These are phyloP conservation scores for Daldinia concentrica DNA, from an alignment of 495 filamentous ascomycete species.

Conservation along the genomic window DNA sequence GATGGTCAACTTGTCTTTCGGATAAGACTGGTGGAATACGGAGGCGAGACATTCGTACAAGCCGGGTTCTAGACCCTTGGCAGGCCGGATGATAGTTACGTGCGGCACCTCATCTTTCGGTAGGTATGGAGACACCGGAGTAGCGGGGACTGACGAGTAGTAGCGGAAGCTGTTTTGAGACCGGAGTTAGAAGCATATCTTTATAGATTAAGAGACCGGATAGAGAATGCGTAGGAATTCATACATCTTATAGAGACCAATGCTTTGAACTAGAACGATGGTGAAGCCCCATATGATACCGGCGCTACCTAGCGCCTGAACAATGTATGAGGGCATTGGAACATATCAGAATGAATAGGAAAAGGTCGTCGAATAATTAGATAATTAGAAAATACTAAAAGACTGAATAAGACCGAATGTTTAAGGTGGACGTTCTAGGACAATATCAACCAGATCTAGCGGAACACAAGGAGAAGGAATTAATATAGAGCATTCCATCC, in stretches of 20 bases:
- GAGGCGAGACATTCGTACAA: constrained; percentile 95
- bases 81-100: constrained; percentile 90
- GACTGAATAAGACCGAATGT: background rate
- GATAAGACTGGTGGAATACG: constrained; percentile 86
- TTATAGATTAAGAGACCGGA: background rate
- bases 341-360: constrained; percentile 35
- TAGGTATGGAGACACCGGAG: constrained; percentile 56
- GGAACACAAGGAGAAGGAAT: background rate
- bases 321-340: constrained; percentile 49
- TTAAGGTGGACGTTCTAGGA: background rate
- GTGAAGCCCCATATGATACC: constrained; percentile 60
- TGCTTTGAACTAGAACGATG: constrained; percentile 58
- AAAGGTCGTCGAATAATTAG: background rate
- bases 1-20: constrained; percentile 77
- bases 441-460: background rate
- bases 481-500: background rate
- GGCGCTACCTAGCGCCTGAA: constrained; percentile 55
- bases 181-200: constrained; percentile 7
- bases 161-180: constrained; percentile 55
- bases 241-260: constrained; percentile 64
- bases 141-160: constrained; percentile 56
- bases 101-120: constrained; percentile 68
- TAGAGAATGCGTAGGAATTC: constrained; percentile 13
- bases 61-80: constrained; percentile 89
- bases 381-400: background rate